Evolutionary conservation across 768 basidiomycete species (phyloP), one percentile per base, ranked within the genome.

Genomic region (Podaxis sp.): DNA sequence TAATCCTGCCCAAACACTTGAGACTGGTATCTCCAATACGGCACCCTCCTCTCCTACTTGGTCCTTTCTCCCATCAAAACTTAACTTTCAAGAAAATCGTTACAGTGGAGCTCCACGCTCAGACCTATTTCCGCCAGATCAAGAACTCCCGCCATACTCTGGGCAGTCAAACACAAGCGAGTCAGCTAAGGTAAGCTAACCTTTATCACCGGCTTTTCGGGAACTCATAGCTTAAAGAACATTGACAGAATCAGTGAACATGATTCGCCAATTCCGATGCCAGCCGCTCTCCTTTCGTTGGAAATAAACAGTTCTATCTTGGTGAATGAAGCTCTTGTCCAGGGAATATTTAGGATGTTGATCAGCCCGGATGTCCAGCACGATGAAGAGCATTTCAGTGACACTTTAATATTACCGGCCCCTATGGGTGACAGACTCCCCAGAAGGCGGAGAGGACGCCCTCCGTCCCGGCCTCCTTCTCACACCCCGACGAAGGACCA

Each of bases 181-280:
- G 7, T 25, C 11, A 21, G 25, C 11, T 25, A 11, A 23, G 36
- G 52, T 54, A 23, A 13, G 52, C 18, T 54, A 11, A 18, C 18
- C 28, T 37, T 38, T n/a, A 7, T 38, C 4, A 21, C 18, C 36
- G 5, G 11, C 11, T 38, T 54, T 40, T 11, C 23, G 21, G 14
- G 37, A 25, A 27, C 48, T 57, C 47, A 57, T 57, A 52, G 47
- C 64, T 36, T 55, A 65, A 61, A 50, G 62, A 54, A 57, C 36
- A 55, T 23, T 48, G 54, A 36, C 11, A 13, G n/a, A 48, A 25
- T 2, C 21, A 48, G 47, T 11, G 23, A 25, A 48, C 21, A 48
- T 48, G 13, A 21, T 21, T 37, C 28, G 21, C 36, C 36, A 54
- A 35, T 35, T 7, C 21, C 37, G 10, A 23, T 23, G 36, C 13